phyloP scores from a whole-genome alignment of 2,329 filamentous ascomycete genomes.

The Furcasterigmium sp. region DNA sequence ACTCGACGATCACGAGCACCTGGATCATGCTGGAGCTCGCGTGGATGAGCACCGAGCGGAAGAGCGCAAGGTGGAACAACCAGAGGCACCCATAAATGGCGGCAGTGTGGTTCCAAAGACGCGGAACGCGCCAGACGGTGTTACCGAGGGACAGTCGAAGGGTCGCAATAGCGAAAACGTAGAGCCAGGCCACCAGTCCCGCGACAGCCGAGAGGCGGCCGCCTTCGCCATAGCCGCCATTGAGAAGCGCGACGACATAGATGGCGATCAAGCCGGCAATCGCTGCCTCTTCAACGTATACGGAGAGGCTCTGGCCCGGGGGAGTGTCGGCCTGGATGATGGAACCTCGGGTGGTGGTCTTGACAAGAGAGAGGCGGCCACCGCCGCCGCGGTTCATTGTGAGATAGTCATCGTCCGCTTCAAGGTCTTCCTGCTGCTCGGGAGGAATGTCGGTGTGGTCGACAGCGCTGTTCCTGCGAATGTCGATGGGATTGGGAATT shows the following conservation, averaged over 20 bases:
- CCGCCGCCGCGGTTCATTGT: slow-evolving; percentile 45
- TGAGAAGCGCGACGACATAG: slow-evolving; percentile 60
- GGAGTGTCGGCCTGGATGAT: slow-evolving; percentile 69
- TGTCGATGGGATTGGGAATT: slow-evolving; percentile 37
- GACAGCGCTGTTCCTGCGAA: slow-evolving; percentile 22
- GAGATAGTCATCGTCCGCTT: slow-evolving; percentile 54
- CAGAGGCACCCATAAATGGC: slow-evolving; percentile 78
- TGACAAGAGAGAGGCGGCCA: slow-evolving; percentile 51
- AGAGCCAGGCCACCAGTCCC: slow-evolving; percentile 72
- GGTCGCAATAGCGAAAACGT: slow-evolving; percentile 68
- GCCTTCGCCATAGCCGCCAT: slow-evolving; percentile 51
- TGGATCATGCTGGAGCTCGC: slow-evolving; percentile 59
- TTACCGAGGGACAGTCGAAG: slow-evolving; percentile 65
- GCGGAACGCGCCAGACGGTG: slow-evolving; percentile 61
- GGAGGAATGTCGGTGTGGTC: slow-evolving; percentile 49
- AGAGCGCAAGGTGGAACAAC: slow-evolving; percentile 68
- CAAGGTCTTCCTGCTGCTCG: slow-evolving; percentile 39
- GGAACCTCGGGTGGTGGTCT: slow-evolving; percentile 57
- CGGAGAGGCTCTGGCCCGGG: slow-evolving; percentile 62
- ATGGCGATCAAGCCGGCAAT: slow-evolving; percentile 66
- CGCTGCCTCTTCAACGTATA: slow-evolving; percentile 70
- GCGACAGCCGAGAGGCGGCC: slow-evolving; percentile 58
- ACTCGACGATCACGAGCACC: slow-evolving; percentile 66
- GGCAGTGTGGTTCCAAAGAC: slow-evolving; percentile 90
- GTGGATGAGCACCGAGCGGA: slow-evolving; percentile 82